phyloP scores from a whole-genome alignment of 2,329 filamentous ascomycete genomes.

The Colletotrichum sp. region DNA sequence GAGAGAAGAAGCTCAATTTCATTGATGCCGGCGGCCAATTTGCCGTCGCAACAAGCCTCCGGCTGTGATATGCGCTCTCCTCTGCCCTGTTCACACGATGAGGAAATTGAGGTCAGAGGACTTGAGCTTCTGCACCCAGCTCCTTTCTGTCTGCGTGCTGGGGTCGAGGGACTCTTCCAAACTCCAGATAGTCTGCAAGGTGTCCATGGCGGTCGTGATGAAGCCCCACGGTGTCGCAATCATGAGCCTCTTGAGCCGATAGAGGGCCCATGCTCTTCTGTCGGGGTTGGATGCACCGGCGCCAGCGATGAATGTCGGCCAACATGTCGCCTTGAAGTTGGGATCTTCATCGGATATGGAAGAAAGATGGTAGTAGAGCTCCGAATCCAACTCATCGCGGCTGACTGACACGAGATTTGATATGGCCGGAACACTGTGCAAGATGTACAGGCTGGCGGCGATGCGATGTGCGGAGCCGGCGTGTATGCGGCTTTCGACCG shows the following conservation, averaged over 20 bases:
- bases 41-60: background rate
- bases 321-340: conserved; percentile 61
- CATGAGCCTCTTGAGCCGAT: conserved; percentile 46
- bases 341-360: conserved; percentile 53
- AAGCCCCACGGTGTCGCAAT: conserved; percentile 54
- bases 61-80: background rate
- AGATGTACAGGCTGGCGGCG: conserved; percentile 50
- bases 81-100: conserved; percentile 38
- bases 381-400: conserved; percentile 41
- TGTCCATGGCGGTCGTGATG: conserved; percentile 50
- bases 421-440: conserved; percentile 41
- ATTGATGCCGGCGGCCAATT: conserved; percentile 15
- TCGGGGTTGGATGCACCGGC: conserved; percentile 50
- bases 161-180: conserved; percentile 27
- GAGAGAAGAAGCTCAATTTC: background rate
- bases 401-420: conserved; percentile 31
- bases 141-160: conserved; percentile 26
- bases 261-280: conserved; percentile 53
- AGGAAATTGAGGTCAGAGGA: conserved; percentile 47
- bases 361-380: conserved; percentile 52
- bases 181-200: conserved; percentile 49
- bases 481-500: conserved; percentile 40
- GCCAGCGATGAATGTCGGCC: conserved; percentile 62
- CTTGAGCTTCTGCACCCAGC: conserved; percentile 51
- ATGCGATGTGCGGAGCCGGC: conserved; percentile 49